Conservation (phyloP, 2,329 filamentous ascomycete species). For the Endothia cerciana region DNA sequence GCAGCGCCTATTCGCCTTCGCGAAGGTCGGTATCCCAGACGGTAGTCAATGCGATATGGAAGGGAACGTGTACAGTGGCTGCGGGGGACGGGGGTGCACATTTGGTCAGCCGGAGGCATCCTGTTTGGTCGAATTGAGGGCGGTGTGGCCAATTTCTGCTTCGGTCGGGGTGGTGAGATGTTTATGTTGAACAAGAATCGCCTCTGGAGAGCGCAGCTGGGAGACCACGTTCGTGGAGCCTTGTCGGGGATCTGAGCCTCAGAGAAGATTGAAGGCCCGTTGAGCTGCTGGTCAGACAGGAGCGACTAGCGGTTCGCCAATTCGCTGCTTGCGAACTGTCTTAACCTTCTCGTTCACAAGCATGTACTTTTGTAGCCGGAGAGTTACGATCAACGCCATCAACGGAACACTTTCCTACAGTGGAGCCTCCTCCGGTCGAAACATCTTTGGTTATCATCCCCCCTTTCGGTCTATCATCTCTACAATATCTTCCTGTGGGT, state of each 20-base stretch:
- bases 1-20: conserved; percentile 54
- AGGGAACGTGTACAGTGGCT: conserved; percentile 54
- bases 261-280: background rate
- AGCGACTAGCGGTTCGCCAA: background rate
- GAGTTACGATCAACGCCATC: too few species aligned
- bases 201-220: conserved; percentile 46
- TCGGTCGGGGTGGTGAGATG: conserved; percentile 47
- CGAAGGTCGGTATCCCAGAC: conserved; percentile 51
- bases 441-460: too few species aligned
- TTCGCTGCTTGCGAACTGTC: background rate
- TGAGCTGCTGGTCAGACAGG: background rate
- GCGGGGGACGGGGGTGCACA: conserved; percentile 52
- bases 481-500: background rate
- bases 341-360: too few species aligned
- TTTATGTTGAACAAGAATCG: conserved; percentile 53
- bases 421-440: too few species aligned
- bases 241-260: conserved; percentile 28
- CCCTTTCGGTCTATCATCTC: too few species aligned
- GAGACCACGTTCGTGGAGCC: conserved; percentile 35
- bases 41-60: conserved; percentile 50
- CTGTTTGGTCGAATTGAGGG: conserved; percentile 51
- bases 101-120: conserved; percentile 51
- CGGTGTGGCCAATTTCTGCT: conserved; percentile 52
- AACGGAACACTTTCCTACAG: too few species aligned
- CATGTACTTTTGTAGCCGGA: too few species aligned